Conservation (phyloP, 2,329 filamentous ascomycete genomes). For the Aspergillus udagawae region DNA sequence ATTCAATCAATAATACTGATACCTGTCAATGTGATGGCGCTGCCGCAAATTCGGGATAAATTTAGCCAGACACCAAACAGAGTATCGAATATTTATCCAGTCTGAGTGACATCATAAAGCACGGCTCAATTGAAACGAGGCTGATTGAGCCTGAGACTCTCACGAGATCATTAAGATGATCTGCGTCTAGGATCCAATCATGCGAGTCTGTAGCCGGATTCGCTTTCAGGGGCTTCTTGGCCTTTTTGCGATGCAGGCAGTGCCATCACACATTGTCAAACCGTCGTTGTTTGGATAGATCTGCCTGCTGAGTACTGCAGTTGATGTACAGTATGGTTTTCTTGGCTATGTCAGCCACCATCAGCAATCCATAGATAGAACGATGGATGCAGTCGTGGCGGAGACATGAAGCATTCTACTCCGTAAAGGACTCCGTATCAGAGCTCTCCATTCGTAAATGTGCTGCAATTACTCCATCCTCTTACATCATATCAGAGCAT, state of each 20-base stretch:
- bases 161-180: neutral
- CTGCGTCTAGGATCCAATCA: neutral
- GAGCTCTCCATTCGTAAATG: neutral
- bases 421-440: too few relatives aligned
- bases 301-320: neutral
- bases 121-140: neutral
- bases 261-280: neutral
- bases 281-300: neutral
- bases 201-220: neutral
- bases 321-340: neutral
- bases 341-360: neutral
- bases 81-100: neutral
- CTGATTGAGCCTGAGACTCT: neutral
- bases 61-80: neutral
- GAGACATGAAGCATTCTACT: too few relatives aligned
- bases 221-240: neutral
- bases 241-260: neutral
- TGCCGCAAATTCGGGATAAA: neutral
- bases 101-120: neutral
- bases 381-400: neutral
- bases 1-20: neutral
- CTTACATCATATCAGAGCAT: neutral
- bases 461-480: neutral
- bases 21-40: neutral
- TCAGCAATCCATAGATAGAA: neutral